phyloP scores from a whole-genome alignment of 2,329 filamentous ascomycete species.

The Ophiocordyceps australis region DNA sequence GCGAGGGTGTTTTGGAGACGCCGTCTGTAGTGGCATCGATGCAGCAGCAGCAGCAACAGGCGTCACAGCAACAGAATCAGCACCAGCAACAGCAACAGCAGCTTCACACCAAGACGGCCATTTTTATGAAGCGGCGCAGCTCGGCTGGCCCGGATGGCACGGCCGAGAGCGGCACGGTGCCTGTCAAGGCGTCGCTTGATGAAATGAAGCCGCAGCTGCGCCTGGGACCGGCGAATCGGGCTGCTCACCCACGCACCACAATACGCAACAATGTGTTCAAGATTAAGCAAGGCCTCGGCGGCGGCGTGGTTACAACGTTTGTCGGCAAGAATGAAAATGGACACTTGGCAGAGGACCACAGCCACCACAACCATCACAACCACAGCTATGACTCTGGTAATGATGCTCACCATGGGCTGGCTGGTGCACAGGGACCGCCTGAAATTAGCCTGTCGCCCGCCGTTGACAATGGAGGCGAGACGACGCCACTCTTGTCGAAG shows the following conservation, averaged over 20 bases:
- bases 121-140: conserved; percentile 39
- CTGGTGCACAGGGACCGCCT: too few relatives aligned
- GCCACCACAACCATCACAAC: too few relatives aligned
- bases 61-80: conserved; percentile 12
- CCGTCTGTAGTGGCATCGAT: too few relatives aligned
- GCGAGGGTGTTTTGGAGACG: too few relatives aligned
- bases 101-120: conserved; percentile 31
- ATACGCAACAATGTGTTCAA: conserved; percentile 46
- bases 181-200: conserved; percentile 40
- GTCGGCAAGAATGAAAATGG: conserved; percentile 2
- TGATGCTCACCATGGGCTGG: too few relatives aligned
- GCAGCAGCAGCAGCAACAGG: too few relatives aligned
- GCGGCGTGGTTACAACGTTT: conserved; percentile 4
- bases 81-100: conserved; percentile 18
- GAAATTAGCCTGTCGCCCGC: background rate
- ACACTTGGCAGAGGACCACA: conserved; percentile 2
- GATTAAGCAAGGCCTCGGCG: conserved; percentile 37
- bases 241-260: conserved; percentile 41
- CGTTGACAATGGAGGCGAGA: conserved; percentile 3
- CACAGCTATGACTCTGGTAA: too few relatives aligned
- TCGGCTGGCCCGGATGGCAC: conserved; percentile 36
- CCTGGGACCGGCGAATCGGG: conserved; percentile 49
- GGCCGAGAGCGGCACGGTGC: conserved; percentile 22
- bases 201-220: conserved; percentile 47
- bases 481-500: conserved; percentile 4